Evolutionary conservation across 78 protist species (phyloP), one percentile per base, ranked within the genome.

Genomic region (Dictyostelium capitatum): DNA sequence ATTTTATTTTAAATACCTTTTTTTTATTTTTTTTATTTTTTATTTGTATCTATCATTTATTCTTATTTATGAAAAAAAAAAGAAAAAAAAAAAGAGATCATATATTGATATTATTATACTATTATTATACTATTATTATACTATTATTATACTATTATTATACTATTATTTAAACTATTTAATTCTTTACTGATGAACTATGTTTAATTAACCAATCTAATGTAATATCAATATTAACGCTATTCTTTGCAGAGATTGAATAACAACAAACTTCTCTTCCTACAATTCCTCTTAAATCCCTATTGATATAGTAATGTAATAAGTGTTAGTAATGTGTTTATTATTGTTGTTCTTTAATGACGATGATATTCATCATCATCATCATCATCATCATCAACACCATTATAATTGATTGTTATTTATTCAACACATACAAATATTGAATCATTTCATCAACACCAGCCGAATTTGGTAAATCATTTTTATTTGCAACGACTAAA

Each of bases 401-500:
- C 25, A 15, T 32, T 56, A 56, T 56, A 20, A 56, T 56, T 20
- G n/a, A 56, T 6, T 19, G 0, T 4, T 20, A 56, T 56, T 56
- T n/a, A n/a, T n/a, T n/a, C n/a, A 0, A 11, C 8, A 83, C 96
- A 23, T 72, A 96, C 98, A 98, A 81, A 50, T 6, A 14, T 32
- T 83, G 79, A 80, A 97, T 91, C 70, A 97, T 65, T 59, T 96
- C 98, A 14, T 96, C 97, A 20, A 28, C 95, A 43, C 82, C 19
- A n/a, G 94, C 46, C 28, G 98, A 91, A 14, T 25, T 37, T 19
- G 96, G 97, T 6, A 98, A 72, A 95, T 99, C 99, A 91, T 98
- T 98, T 96, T 99, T 99, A 95, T 99, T 99, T 59, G 98, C 99
- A 2, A 99, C 97, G 0, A 99, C 98, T 3, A 99, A 91, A 4